These are phyloP conservation scores for Penicillium bialowiezense DNA, from an alignment of 495 filamentous ascomycete genomes.

Conservation along the genomic window DNA sequence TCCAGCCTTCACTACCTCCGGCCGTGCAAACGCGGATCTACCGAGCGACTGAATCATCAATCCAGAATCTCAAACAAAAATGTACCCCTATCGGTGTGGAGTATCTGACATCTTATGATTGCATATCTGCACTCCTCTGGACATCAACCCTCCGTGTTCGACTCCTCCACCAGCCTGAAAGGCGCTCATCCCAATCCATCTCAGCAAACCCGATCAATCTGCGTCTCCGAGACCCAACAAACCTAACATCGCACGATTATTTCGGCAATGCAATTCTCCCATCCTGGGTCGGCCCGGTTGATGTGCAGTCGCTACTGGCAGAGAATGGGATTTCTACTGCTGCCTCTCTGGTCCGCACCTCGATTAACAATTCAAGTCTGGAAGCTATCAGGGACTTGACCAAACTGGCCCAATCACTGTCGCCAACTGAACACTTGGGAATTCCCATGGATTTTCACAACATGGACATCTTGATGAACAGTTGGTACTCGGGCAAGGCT, in stretches of 20 bases:
- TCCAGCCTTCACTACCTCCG: not conserved
- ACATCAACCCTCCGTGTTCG: slow-evolving; percentile 17
- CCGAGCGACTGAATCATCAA: slow-evolving; percentile 5
- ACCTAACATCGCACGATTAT: slow-evolving; percentile 16
- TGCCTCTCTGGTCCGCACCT: slow-evolving; percentile 20
- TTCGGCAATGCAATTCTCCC: slow-evolving; percentile 25
- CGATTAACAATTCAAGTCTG: slow-evolving; percentile 12
- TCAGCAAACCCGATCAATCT: slow-evolving; percentile 24
- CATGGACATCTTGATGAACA: slow-evolving; percentile 27
- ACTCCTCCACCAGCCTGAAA: slow-evolving; percentile 15
- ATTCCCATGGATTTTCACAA: slow-evolving; percentile 15
- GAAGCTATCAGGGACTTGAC: slow-evolving; percentile 6
- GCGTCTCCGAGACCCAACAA: slow-evolving; percentile 19
- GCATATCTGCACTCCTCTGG: slow-evolving; percentile 25
- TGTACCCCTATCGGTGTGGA: slow-evolving; percentile 15
- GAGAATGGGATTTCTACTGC: slow-evolving; percentile 13
- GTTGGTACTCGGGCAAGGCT: slow-evolving; percentile 21
- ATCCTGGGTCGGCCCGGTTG: slow-evolving; percentile 13
- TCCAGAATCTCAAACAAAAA: slow-evolving; percentile 5
- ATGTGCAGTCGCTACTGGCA: slow-evolving; percentile 4
- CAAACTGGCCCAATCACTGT: slow-evolving; percentile 13
- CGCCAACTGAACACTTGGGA: slow-evolving; percentile 15
- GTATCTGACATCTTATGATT: slow-evolving; percentile 27
- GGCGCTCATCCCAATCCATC: slow-evolving; percentile 3
- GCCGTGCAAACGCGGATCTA: slow-evolving; percentile 15